Base-by-base conservation (phyloP, 495 filamentous ascomycete species). In the Trichoderma orchidacearum region DNA sequence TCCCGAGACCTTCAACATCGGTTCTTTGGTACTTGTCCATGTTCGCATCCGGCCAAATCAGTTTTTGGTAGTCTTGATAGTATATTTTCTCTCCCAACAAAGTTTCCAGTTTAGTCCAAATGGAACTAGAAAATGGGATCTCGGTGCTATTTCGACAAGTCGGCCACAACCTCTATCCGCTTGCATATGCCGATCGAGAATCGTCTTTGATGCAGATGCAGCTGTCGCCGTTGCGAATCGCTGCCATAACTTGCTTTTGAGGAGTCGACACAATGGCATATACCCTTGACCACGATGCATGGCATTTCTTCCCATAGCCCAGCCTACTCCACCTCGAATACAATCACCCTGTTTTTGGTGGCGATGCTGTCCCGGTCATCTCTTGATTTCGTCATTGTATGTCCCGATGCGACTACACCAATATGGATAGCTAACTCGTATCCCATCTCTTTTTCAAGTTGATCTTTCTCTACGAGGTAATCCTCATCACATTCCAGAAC, bases 201-300 rank as follows among this genome's bases (percentile, higher is more conserved):
- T n/a, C 12, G 61, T 59, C 55, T 63, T 65, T 53, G 56, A 51
- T 9, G 45, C 57, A 4, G 57, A 55, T 11, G 72, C 70, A 5
- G 70, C 72, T 12, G 64, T 62, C 3, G 69, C 70, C 30, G 72
- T 70, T 0, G 70, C 69, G 59, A 67, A 73, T 5, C 56, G 15
- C 55, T 75, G 68, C 73, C 72, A 76, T 21, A 23, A 30, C 50
- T 74, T 68, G 57, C 67, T 65, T 58, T 75, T 75, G 53, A 73
- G 70, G 51, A 72, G 45, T 75, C 72, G 4, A 65, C 66, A 55
- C 74, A 76, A 57, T 76, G 71, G 35, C 65, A 72, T 0, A 74
- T 61, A 0, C 68, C 68, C 48, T 74, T 73, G 57, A 76, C 63
- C 1, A 75, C 60, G 1, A 75, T 27, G 25, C 58, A 68, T 1